phyloP scores from a whole-genome alignment of 2,329 filamentous ascomycete genomes.

The Conoideocrella luteorostrata region DNA sequence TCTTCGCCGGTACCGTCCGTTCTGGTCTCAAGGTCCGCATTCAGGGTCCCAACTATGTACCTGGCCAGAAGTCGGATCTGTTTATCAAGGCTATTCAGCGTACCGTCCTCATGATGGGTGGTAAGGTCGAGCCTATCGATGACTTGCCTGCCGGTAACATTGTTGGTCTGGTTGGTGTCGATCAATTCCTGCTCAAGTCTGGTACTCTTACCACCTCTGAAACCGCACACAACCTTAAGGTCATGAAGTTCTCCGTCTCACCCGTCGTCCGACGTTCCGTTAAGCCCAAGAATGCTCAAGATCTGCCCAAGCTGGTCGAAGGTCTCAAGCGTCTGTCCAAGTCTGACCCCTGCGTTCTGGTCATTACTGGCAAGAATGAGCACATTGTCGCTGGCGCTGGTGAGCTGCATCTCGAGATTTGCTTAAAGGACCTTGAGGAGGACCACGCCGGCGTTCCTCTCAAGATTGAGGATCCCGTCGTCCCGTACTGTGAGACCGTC shows the following conservation, averaged over 20 bases:
- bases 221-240: conserved; percentile 99
- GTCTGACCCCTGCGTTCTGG: conserved; percentile 97
- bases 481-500: conserved; percentile 98
- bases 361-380: conserved; percentile 85
- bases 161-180: conserved; percentile 97
- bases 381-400: conserved; percentile 98
- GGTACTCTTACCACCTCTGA: conserved; percentile 97
- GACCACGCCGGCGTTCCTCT: conserved; percentile 98
- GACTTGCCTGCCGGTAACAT: conserved; percentile 99
- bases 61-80: conserved; percentile 97
- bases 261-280: conserved; percentile 98
- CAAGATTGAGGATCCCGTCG: conserved; percentile 95
- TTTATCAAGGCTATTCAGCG: conserved; percentile 99
- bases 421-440: conserved; percentile 99
- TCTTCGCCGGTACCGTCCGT: conserved; percentile 96
- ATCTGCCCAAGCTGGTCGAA: conserved; percentile 99
- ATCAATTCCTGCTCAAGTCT: conserved; percentile 99
- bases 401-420: conserved; percentile 99
- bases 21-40: conserved; percentile 99
- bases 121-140: conserved; percentile 97
- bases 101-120: conserved; percentile 99
- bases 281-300: conserved; percentile 99
- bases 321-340: conserved; percentile 99
- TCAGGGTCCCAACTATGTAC: conserved; percentile 97
- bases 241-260: conserved; percentile 99